Evolutionary conservation across 371 early-diverging fungal genomes (phyloP).

Genomic region (Mucor irregularis): DNA sequence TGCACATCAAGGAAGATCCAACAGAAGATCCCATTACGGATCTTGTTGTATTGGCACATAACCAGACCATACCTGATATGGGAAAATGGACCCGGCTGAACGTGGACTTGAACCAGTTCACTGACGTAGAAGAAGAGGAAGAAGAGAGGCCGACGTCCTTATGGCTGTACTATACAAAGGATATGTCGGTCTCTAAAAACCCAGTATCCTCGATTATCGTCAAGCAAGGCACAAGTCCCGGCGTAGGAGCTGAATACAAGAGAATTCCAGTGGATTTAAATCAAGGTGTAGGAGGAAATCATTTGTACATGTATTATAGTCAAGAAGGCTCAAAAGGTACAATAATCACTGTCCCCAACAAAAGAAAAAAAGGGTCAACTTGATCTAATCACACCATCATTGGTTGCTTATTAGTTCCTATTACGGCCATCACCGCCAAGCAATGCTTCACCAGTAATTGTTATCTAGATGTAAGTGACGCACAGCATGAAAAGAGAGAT

Average conservation of each 20-base stretch:
- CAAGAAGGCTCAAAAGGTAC: conserved; percentile 32
- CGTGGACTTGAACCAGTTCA: conserved; percentile 34
- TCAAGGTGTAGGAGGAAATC: conserved; percentile 27
- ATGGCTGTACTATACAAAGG: conserved; percentile 36
- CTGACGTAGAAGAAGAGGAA: conserved; percentile 5
- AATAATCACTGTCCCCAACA: too few relatives aligned
- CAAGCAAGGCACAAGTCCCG: conserved; percentile 30
- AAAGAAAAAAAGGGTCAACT: not conserved
- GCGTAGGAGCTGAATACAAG: conserved; percentile 31
- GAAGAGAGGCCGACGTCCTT: conserved; percentile 10
- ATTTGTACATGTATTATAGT: conserved; percentile 34
- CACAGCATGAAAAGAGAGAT: too few relatives aligned
- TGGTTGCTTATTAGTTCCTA: conserved; percentile 34
- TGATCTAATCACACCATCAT: too few relatives aligned
- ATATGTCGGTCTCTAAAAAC: conserved; percentile 21
- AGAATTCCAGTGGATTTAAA: conserved; percentile 37
- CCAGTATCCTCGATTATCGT: conserved; percentile 34
- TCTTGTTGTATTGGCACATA: conserved; percentile 6
- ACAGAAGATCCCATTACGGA: conserved; percentile 28
- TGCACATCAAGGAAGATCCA: conserved; percentile 44
- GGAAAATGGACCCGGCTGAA: conserved; percentile 23
- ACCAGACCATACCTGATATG: conserved; percentile 6
- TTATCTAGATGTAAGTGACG: conserved; percentile 43
- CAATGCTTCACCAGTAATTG: conserved; percentile 49
- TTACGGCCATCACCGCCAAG: conserved; percentile 55